Percentiles rank a stretch among this genome's conserved stretches.
phyloP scores from a whole-genome alignment of 768 basidiomycete species.

The Steccherinum ochraceum region DNA sequence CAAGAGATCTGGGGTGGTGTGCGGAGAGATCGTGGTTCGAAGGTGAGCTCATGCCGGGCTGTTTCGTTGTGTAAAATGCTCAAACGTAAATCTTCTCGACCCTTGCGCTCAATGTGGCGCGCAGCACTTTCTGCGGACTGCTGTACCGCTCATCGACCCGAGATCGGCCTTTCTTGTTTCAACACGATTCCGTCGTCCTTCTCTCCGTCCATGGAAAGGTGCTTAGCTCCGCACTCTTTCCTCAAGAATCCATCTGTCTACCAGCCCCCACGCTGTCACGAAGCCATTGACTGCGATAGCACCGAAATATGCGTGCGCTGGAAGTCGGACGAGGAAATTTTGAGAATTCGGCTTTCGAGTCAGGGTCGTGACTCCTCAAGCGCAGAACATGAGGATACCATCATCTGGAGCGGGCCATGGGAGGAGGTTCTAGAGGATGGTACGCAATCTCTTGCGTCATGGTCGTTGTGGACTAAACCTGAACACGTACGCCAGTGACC shows the following conservation, averaged over 20 bases:
- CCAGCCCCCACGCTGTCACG: slow-evolving; percentile 1
- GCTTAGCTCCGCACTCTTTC: neutral
- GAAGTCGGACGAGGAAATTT: neutral
- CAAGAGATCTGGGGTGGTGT: slow-evolving; percentile 55
- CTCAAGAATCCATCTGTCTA: neutral
- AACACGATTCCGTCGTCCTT: neutral
- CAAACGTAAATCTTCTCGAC: slow-evolving; percentile 4
- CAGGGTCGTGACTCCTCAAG: neutral
- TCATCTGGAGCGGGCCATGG: slow-evolving; percentile 72
- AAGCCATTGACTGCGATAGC: slow-evolving; percentile 2
- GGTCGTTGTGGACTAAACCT: slow-evolving; percentile 1
- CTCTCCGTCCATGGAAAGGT: neutral
- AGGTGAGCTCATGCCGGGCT: slow-evolving; percentile 21
- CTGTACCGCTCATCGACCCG: slow-evolving; percentile 5
- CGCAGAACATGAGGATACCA: slow-evolving; percentile 22
- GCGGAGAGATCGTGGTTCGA: slow-evolving; percentile 25
- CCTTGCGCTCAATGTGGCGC: slow-evolving; percentile 13
- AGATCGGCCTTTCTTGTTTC: neutral
- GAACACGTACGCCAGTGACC: slow-evolving; percentile 33
- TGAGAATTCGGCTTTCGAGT: slow-evolving; percentile 5
- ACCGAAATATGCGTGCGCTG: neutral
- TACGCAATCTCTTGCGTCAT: slow-evolving; percentile 20
- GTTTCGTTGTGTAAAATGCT: neutral
- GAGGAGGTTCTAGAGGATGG: slow-evolving; percentile 64
- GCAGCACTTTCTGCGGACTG: slow-evolving; percentile 20